Percentiles rank a stretch among this genome's conserved stretches.
phyloP scores from a whole-genome alignment of 345 rosid genomes.

The Gossypium thurberi region DNA sequence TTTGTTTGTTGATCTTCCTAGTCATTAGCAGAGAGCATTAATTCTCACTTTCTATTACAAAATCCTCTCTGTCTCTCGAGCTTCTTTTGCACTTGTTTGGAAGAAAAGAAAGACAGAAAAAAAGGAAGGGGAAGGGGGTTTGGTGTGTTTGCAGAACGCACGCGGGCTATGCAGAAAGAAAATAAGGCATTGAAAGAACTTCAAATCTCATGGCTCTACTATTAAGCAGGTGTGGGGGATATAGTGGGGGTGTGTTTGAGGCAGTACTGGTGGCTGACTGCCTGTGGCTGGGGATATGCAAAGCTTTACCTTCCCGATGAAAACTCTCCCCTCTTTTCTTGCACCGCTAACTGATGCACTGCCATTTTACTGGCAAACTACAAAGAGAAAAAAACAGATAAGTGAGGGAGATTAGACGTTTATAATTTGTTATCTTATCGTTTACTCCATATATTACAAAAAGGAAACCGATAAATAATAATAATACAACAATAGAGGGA shows the following conservation, averaged over 20 bases:
- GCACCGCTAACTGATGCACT: slow-evolving; percentile 57
- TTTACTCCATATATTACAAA: neutral
- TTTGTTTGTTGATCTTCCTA: slow-evolving; percentile 23
- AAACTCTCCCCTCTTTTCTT: slow-evolving; percentile 42
- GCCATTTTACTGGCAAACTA: slow-evolving; percentile 51
- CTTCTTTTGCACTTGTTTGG: neutral
- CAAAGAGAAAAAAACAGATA: neutral
- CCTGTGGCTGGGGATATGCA: neutral
- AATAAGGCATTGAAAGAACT: neutral
- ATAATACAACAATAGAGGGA: slow-evolving; percentile 17
- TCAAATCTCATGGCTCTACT: neutral
- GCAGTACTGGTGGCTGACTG: neutral
- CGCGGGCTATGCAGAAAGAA: slow-evolving; percentile 14
- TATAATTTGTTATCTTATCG: neutral
- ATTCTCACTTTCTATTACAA: neutral
- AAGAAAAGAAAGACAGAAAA: neutral
- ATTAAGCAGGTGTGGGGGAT: neutral
- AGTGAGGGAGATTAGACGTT: slow-evolving; percentile 12
- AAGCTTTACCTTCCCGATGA: slow-evolving; percentile 84
- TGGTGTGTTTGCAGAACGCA: slow-evolving; percentile 20
- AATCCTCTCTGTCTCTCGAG: neutral
- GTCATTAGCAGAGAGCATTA: slow-evolving; percentile 4
- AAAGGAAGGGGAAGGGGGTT: neutral
- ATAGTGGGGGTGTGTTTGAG: slow-evolving; percentile 8
- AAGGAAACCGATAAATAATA: neutral